These are phyloP conservation scores for Suillus sp. DNA, from an alignment of 768 basidiomycete genomes.

Conservation along the genomic window DNA sequence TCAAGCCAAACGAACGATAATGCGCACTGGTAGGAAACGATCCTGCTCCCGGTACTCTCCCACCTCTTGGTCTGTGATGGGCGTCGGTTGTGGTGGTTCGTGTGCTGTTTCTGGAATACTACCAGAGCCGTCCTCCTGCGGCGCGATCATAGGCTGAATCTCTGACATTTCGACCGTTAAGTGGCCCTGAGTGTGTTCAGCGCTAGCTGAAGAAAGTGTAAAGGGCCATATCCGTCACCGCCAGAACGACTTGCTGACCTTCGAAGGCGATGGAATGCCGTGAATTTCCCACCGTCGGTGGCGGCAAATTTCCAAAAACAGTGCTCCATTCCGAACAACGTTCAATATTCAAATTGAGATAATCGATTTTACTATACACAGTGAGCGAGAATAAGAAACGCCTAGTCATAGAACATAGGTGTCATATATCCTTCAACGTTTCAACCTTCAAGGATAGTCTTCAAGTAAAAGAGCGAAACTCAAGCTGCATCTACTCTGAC, in stretches of 20 bases:
- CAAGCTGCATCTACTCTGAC: neutral
- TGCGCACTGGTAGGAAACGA: conserved; percentile 84
- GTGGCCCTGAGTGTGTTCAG: conserved; percentile 1
- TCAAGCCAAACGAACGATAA: conserved; percentile 15
- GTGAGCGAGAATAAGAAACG: neutral
- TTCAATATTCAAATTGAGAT: neutral
- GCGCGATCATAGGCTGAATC: conserved; percentile 41
- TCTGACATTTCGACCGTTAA: conserved; percentile 28
- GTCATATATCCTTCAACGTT: neutral
- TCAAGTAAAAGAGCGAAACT: neutral
- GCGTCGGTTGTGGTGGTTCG: conserved; percentile 58
- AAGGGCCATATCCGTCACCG: conserved; percentile 3
- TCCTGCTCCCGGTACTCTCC: conserved; percentile 96
- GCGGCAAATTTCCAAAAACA: conserved; percentile 4
- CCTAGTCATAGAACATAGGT: neutral
- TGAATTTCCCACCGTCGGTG: conserved; percentile 3
- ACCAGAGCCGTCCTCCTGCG: conserved; percentile 42
- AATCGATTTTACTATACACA: neutral
- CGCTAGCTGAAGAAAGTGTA: neutral
- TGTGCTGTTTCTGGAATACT: conserved; percentile 32
- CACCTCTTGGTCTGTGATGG: conserved; percentile 90
- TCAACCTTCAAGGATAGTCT: too few species aligned
- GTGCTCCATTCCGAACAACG: neutral
- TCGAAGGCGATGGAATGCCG: conserved; percentile 7
- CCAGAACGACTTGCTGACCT: conserved; percentile 1